These are phyloP conservation scores for Geotrichum phurueaensis DNA, from an alignment of 1,139 yeast species.

Conservation along the genomic window DNA sequence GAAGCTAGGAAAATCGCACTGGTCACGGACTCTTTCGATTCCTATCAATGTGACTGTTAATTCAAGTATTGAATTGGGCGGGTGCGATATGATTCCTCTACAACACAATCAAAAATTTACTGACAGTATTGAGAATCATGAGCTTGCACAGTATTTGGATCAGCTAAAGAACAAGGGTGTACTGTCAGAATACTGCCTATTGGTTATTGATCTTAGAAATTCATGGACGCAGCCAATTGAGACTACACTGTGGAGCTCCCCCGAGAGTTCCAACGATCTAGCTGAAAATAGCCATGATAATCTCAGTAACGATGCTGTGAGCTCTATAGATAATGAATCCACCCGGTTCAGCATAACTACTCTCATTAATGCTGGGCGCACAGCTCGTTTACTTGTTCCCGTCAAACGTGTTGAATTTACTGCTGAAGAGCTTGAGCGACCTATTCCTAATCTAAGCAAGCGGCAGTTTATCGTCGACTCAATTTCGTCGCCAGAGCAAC, in stretches of 20 bases:
- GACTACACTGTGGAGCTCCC: constrained; percentile 35
- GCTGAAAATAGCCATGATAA: neutral
- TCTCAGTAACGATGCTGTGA: constrained; percentile 20
- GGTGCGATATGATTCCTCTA: constrained; percentile 61
- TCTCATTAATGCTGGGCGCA: constrained; percentile 44
- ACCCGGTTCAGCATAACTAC: constrained; percentile 23
- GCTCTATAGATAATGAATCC: constrained; percentile 15
- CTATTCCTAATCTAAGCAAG: constrained; percentile 70
- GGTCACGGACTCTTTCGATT: constrained; percentile 52
- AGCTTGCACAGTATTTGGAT: constrained; percentile 18
- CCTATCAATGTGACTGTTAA: constrained; percentile 65
- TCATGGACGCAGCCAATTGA: constrained; percentile 47
- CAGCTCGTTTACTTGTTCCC: constrained; percentile 65
- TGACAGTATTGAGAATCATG: constrained; percentile 7
- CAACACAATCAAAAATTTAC: constrained; percentile 21
- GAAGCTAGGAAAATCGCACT: constrained; percentile 22
- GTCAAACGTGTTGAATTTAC: constrained; percentile 48
- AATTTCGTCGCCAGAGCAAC: constrained; percentile 47
- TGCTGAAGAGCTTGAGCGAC: constrained; percentile 42
- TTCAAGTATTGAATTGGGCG: constrained; percentile 66
- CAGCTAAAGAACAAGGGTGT: constrained; percentile 23
- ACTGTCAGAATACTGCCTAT: constrained; percentile 51
- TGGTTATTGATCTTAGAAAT: constrained; percentile 65
- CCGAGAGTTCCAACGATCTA: constrained; percentile 30
- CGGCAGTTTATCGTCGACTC: constrained; percentile 69